Percentiles rank a stretch among this genome's conserved stretches.
Evolutionary conservation across 345 rosid species (phyloP).

Genomic region (Fremontodendron californicum): DNA sequence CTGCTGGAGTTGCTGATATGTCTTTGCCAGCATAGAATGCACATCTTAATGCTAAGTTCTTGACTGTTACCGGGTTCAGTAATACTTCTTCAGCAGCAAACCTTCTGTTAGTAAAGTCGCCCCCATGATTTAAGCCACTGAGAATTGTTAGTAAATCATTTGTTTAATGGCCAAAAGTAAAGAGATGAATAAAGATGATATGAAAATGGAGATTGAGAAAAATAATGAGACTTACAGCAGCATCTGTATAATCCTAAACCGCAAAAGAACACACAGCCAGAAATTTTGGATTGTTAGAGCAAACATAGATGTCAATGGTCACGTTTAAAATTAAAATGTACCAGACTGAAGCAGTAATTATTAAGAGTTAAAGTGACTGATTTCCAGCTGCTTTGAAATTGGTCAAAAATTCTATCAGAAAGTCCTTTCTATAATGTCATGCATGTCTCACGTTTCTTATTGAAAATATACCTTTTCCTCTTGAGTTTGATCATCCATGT

Average conservation of each 20-base stretch:
- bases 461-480: not conserved
- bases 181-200: not conserved
- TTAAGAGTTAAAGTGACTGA: conserved; percentile 7
- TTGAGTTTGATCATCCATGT: not conserved
- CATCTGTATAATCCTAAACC: not conserved
- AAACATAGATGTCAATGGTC: not conserved
- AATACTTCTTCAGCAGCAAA: conserved; percentile 21
- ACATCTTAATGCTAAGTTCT: conserved; percentile 34
- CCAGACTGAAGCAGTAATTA: not conserved
- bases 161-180: not conserved
- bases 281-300: not conserved
- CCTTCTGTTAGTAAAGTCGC: conserved; percentile 30
- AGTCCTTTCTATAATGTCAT: too few relatives aligned
- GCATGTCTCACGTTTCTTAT: conserved; percentile 2
- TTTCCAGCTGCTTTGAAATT: not conserved
- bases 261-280: conserved; percentile 5
- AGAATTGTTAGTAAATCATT: not conserved
- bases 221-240: conserved; percentile 4
- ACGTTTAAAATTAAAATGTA: not conserved
- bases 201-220: not conserved
- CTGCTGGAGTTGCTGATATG: conserved; percentile 46
- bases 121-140: conserved; percentile 48
- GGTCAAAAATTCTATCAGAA: not conserved
- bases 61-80: conserved; percentile 22
- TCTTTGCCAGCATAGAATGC: conserved; percentile 45